Evolutionary conservation across 768 basidiomycete genomes (phyloP).

Genomic region (Serendipita indica): DNA sequence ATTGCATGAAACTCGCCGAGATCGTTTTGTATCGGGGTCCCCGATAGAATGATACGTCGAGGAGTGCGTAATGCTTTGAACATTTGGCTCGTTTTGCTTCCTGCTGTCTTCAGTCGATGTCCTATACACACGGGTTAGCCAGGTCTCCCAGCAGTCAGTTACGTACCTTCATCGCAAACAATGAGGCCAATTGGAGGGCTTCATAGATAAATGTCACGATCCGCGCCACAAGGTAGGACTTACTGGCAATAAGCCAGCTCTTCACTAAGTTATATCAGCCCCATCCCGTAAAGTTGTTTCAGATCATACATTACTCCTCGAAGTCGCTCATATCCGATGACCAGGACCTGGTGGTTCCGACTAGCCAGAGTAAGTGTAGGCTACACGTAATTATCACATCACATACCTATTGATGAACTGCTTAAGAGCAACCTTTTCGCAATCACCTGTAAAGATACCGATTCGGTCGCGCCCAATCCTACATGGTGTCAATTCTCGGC

Average conservation of each 20-base stretch:
- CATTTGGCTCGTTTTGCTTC: conserved; percentile 78
- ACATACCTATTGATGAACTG: conserved; percentile 63
- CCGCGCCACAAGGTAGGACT: conserved; percentile 17
- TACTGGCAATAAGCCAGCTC: conserved; percentile 53
- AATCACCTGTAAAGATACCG: conserved; percentile 45
- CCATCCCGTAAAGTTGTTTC: not conserved
- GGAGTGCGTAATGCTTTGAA: conserved; percentile 64
- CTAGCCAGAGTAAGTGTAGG: conserved; percentile 24
- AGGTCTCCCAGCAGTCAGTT: not conserved
- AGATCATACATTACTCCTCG: conserved; percentile 58
- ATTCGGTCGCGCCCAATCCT: conserved; percentile 45
- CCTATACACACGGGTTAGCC: conserved; percentile 37
- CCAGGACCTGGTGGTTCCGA: conserved; percentile 65
- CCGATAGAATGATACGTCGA: conserved; percentile 77
- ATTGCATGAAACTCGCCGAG: conserved; percentile 91
- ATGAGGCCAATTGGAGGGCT: conserved; percentile 88
- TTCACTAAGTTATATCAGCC: conserved; percentile 23
- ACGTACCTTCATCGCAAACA: conserved; percentile 82
- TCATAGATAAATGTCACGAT: not conserved
- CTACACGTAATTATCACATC: not conserved
- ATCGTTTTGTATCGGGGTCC: conserved; percentile 96
- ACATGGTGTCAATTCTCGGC: conserved; percentile 5
- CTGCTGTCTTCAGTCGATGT: conserved; percentile 83
- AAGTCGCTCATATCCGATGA: conserved; percentile 90
- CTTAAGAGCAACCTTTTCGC: conserved; percentile 40